Evolutionary conservation across 2,329 filamentous ascomycete genomes (phyloP).

Genomic region (Clathrospora elynae): DNA sequence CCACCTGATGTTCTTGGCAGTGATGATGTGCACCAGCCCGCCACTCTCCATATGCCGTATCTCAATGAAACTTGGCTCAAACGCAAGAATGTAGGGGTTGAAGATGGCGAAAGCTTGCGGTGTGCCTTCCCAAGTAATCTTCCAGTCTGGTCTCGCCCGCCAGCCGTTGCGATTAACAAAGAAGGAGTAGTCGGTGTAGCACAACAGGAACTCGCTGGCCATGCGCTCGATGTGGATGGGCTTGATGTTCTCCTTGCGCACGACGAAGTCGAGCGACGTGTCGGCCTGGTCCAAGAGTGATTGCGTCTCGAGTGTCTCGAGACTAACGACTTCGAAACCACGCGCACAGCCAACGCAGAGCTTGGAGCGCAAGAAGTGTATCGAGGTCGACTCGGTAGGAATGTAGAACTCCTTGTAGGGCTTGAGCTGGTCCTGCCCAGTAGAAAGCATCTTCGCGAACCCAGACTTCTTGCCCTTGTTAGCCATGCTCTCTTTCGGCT

Average conservation of each 20-base stretch:
- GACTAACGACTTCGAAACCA: slow-evolving; percentile 94
- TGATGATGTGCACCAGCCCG: slow-evolving; percentile 89
- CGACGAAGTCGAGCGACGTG: slow-evolving; percentile 96
- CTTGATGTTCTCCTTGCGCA: slow-evolving; percentile 87
- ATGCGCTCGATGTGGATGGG: slow-evolving; percentile 97
- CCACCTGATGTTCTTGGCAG: slow-evolving; percentile 96
- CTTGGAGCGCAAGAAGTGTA: slow-evolving; percentile 96
- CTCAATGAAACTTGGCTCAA: slow-evolving; percentile 97
- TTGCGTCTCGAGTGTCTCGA: slow-evolving; percentile 97
- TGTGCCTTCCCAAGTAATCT: slow-evolving; percentile 94
- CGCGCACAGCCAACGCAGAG: slow-evolving; percentile 94
- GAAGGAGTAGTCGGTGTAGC: slow-evolving; percentile 98
- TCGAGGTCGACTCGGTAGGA: slow-evolving; percentile 94
- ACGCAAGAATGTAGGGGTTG: slow-evolving; percentile 95
- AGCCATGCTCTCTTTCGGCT: slow-evolving; percentile 92
- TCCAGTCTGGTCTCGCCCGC: slow-evolving; percentile 94
- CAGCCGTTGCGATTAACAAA: slow-evolving; percentile 99
- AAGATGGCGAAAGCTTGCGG: slow-evolving; percentile 92
- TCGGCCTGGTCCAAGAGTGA: slow-evolving; percentile 96
- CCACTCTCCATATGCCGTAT: slow-evolving; percentile 93
- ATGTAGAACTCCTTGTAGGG: slow-evolving; percentile 91
- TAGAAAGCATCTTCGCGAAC: slow-evolving; percentile 92
- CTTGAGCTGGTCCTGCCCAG: slow-evolving; percentile 90
- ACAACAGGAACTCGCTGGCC: slow-evolving; percentile 94
- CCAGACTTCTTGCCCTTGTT: slow-evolving; percentile 96